A percentile compares a stretch with the other conserved stretches of the same genome.
These are phyloP conservation scores for Vinca minor DNA, from an alignment of 257 asterid genomes.

Conservation along the genomic window DNA sequence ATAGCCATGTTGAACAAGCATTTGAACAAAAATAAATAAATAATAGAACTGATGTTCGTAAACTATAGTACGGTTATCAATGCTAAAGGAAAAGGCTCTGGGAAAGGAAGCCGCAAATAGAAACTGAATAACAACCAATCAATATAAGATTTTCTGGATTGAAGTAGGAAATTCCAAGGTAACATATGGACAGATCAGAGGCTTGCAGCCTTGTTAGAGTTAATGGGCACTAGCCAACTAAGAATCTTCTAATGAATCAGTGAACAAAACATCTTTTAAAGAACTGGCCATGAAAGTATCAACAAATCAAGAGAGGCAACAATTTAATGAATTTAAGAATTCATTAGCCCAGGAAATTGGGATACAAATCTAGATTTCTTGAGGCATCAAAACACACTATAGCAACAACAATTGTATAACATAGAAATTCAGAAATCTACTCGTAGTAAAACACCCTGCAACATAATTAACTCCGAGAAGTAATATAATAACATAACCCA, in stretches of 20 bases:
- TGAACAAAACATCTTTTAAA: neutral
- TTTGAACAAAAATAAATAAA: neutral
- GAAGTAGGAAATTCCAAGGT: neutral
- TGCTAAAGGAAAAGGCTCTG: neutral
- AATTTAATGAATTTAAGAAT: neutral
- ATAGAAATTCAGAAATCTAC: neutral
- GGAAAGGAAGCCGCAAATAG: neutral
- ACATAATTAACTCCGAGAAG: no score
- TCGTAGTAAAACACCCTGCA: neutral
- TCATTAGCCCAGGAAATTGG: neutral
- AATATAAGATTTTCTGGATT: neutral
- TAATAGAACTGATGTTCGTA: neutral
- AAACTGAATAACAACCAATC: neutral
- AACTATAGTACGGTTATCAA: neutral
- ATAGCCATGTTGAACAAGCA: neutral
- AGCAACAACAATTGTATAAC: neutral
- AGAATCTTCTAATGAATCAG: no score
- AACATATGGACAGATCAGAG: no score
- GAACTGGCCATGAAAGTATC: neutral
- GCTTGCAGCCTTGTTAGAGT: no score
- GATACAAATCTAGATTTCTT: neutral
- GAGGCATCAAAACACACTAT: neutral
- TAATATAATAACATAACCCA: no score
- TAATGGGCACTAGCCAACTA: neutral
- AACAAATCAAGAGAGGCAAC: neutral